Base-by-base conservation (phyloP, 78 protist species). In the Polysphondylium violaceum region DNA sequence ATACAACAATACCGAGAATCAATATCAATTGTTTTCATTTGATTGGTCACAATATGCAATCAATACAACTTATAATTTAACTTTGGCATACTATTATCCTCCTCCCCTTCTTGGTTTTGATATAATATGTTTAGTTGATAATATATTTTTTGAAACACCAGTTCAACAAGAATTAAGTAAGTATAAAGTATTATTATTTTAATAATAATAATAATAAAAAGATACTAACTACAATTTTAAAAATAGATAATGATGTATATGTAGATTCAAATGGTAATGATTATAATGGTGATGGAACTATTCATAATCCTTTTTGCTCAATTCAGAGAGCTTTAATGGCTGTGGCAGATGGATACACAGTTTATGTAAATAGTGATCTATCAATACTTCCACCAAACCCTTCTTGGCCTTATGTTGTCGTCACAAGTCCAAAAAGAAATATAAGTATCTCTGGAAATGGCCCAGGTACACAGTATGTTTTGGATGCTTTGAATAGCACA, bases 211-310 rank as follows among this genome's bases (percentile, higher is more conserved):
- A 64, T 9, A 38, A 64, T 2, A 17, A 36, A 8, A 38, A 35
- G 29, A 11, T n/a, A 64, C 3, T 64, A 38, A 64, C 17, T 64
- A 31, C 33, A 19, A 23, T 27, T 73, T 3, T 35, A 51, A 33
- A 72, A 31, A 2, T 73, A 73, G 65, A 51, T 19, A 27, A 35
- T 73, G 78, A 44, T 51, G 51, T 44, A 19, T 51, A 73, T 73
- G 44, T 73, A 5, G 44, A 60, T 29, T 43, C 23, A 12, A 9
- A 75, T 43, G 67, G 68, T 75, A 43, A 43, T 59, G 53, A 75
- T 59, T 25, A 23, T 25, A 27, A 6, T 68, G 76, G 76, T 29
- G 36, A 68, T 68, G 76, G 76, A 33, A 25, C 50, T 68, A 41
- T 41, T 23, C 25, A n/a, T 16, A 68, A 68, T 41, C 27, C 50